Evolutionary conservation across 192 early-diverging fungal genomes (phyloP), one percentile per base, ranked within the genome.

Genomic region (Backusella macrospora): DNA sequence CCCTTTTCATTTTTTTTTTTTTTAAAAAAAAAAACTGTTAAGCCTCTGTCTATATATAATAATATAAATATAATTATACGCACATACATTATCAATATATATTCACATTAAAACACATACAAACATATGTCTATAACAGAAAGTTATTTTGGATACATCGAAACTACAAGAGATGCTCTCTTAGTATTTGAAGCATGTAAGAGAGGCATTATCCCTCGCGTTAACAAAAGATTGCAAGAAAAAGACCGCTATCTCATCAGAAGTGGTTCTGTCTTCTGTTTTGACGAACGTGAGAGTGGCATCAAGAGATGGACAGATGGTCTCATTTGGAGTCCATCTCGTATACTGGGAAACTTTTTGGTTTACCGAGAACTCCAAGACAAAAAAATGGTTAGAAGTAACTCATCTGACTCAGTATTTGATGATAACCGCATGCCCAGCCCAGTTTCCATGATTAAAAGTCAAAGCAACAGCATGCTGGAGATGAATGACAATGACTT

Each of bases 221-320:
- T 95, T 45, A 81, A 81, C 18, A 80, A 89, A 18, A 84, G 94
- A 15, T 81, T 94, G 13, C 89, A 90, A 66, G 92, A 93, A 10
- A 77, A 82, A 62, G 92, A 95, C 62, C 90, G 91, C 72, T 84
- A 86, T 48, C 80, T 86, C 29, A 90, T 95, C 52, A 73, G 82
- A 52, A 89, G 87, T 21, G 94, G 94, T 37, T 88, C 91, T 6
- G 84, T 95, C 16, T 90, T 94, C 37, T 90, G 94, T 47, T 95
- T 94, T 84, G 92, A 95, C 74, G 93, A 94, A 78, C 84, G 88
- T 49, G 92, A 94, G 76, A 89, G 89, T 26, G 88, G 77, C 12
- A 95, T 95, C 79, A 93, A 92, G 76, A 86, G 94, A 15, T 96
- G 94, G 94, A 95, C 94, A 3, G 93, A 95, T 71, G 92, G 92